Conservation (phyloP, 1,284 basidiomycete species). For the Ceratobasidium sp. region DNA sequence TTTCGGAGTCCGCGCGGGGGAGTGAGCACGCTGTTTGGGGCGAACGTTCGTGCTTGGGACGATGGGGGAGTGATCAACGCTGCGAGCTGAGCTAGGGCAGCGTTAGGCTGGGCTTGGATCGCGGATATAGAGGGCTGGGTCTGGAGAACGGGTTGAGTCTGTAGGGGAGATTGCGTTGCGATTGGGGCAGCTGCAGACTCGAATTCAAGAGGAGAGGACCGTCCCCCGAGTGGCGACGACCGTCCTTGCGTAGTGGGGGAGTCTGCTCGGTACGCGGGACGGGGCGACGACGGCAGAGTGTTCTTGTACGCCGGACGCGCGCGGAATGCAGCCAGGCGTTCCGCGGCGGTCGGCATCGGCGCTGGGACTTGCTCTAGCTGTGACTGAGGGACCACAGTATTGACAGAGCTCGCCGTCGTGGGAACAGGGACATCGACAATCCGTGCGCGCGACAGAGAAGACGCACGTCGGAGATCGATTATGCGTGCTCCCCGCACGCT, state of each 20-base stretch:
- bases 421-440: conserved; percentile 13
- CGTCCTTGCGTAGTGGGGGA: conserved; percentile 16
- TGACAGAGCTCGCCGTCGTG: conserved; percentile 22
- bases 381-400: neutral
- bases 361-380: neutral
- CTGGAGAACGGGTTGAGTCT: conserved; percentile 2
- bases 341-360: conserved; percentile 29
- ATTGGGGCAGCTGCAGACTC: conserved; percentile 4
- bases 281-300: conserved; percentile 23
- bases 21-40: conserved; percentile 54
- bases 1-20: conserved; percentile 48
- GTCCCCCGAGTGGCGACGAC: neutral
- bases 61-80: conserved; percentile 50
- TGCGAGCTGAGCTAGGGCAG: conserved; percentile 41
- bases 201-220: neutral
- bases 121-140: conserved; percentile 38
- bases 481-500: conserved; percentile 30
- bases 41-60: conserved; percentile 49
- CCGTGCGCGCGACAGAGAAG: conserved; percentile 19
- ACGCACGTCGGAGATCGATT: conserved; percentile 18
- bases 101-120: conserved; percentile 32
- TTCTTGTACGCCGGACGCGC: conserved; percentile 25
- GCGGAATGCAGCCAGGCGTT: conserved; percentile 39
- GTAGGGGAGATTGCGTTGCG: too few relatives aligned
- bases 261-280: conserved; percentile 28